Evolutionary conservation across 345 rosid species (phyloP), one percentile per base, ranked within the genome.

Genomic region (Lepidium didymum): DNA sequence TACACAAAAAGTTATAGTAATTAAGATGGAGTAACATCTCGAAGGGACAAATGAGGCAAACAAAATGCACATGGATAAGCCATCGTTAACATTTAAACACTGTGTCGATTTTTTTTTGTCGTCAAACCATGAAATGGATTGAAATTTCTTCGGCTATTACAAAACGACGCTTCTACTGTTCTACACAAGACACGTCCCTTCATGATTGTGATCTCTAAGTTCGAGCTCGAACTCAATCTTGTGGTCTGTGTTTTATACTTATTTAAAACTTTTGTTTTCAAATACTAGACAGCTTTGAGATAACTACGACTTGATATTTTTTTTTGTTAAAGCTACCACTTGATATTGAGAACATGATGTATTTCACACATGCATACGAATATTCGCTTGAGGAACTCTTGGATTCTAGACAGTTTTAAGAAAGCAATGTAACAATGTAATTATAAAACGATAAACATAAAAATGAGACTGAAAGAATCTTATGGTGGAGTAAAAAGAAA

Each of bases 131-230:
- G n/a, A n/a, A n/a, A n/a, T n/a, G n/a, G n/a, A n/a, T n/a, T n/a
- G n/a, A n/a, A n/a, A n/a, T n/a, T n/a, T n/a, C n/a, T n/a, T n/a
- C n/a, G n/a, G n/a, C n/a, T n/a, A n/a, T n/a, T n/a, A n/a, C n/a
- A n/a, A n/a, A n/a, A 68, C 56, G 36, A 56, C 19, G 44, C 70
- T 12, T 67, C 51, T 38, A 52, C 41, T 27, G 41, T 65, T 52
- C 19, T 37, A 41, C 7, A 54, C 10, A 44, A 56, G 49, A 37
- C 49, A 57, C 49, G 19, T 44, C 63, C 13, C 9, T 68, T 45
- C 49, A 36, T 46, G 8, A 46, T 47, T 29, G 10, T 57, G 37
- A 67, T 67, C 25, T 15, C 16, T n/a, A 8, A 7, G 40, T 67
- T 27, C 31, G 31, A 27, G 31, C 49, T 46, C 56, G 50, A 35